phyloP scores from a whole-genome alignment of 768 basidiomycete species.

The Phanerodontia chrysosporium region DNA sequence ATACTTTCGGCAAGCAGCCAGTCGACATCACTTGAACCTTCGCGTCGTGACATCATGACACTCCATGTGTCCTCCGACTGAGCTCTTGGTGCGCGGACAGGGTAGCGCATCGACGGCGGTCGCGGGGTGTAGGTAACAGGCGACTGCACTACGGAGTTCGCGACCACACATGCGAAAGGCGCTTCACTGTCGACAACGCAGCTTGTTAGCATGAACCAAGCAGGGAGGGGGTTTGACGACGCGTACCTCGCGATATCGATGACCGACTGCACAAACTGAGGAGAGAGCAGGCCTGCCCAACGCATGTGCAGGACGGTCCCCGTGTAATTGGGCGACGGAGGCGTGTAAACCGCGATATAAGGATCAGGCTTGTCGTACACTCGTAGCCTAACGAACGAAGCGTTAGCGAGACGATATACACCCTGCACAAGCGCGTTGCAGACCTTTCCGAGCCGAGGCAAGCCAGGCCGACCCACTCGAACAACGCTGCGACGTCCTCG shows the following conservation, averaged over 20 bases:
- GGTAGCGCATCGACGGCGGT: slow-evolving; percentile 23
- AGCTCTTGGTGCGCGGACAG: slow-evolving; percentile 37
- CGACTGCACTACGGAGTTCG: slow-evolving; percentile 38
- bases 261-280: slow-evolving; percentile 48
- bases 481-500: slow-evolving; percentile 39
- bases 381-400: slow-evolving; percentile 38
- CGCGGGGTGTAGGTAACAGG: slow-evolving; percentile 52
- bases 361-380: slow-evolving; percentile 65
- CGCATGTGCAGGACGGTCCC: slow-evolving; percentile 49
- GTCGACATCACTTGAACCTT: slow-evolving; percentile 3
- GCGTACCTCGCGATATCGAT: slow-evolving; percentile 44
- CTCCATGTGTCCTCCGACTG: slow-evolving; percentile 55
- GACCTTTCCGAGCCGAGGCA: slow-evolving; percentile 64
- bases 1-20: slow-evolving; percentile 47
- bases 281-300: slow-evolving; percentile 58
- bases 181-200: not conserved
- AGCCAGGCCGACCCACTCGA: slow-evolving; percentile 77
- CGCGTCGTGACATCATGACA: slow-evolving; percentile 23
- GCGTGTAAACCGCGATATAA: slow-evolving; percentile 62
- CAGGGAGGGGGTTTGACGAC: not conserved
- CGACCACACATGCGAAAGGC: slow-evolving; percentile 41
- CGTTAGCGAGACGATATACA: not conserved
- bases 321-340: slow-evolving; percentile 40
- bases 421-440: slow-evolving; percentile 5
- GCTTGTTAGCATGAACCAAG: not conserved